Evolutionary conservation across 331 rosid species (phyloP), one percentile per base, ranked within the genome.

Genomic region (Pyrus hybrid): DNA sequence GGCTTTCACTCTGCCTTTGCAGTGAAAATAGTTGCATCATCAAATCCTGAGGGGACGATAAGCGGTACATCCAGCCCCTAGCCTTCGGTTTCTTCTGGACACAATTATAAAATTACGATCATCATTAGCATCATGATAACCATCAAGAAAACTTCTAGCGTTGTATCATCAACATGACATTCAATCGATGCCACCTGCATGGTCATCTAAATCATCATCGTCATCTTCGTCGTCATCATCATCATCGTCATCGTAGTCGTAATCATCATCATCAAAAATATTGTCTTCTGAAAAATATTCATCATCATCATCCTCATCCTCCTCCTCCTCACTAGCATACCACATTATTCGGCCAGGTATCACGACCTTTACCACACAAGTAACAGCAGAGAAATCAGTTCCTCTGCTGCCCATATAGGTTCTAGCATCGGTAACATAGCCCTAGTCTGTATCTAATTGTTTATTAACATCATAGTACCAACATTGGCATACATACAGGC

Each of bases 51-150:
- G 86, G 92, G 64, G 91, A 77, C 17, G 87, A 85, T 25, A 87
- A 49, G 72, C 60, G 88, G 87, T 87, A 87, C 97, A 83, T 88
- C 97, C 97, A 91, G 81, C 88, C 83, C 87, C 89, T 82, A 41
- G 88, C 73, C 92, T 73, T 90, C 69, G 90, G 96, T 87, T 85
- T 90, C 99, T 94, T 95, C 85, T 49, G 77, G 81, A 90, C 85
- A 91, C 82, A 87, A 83, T 79, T 75, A 75, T 9, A 80, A 60
- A 76, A 70, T 41, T 45, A 41, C 35, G 78, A 74, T 70, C 76
- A 83, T 83, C 83, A 82, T 83, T 81, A 80, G 80, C 83, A 88
- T 81, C 86, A 77, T 81, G 74, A 80, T 67, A 72, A 81, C 73
- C 85, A 81, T 88, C 84, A 78, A 67, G 43, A 72, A 82, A 84